Evolutionary conservation across 805 yeast species (phyloP), one percentile per base, ranked within the genome.

Genomic region (Kodamaea hsintzibuensis): DNA sequence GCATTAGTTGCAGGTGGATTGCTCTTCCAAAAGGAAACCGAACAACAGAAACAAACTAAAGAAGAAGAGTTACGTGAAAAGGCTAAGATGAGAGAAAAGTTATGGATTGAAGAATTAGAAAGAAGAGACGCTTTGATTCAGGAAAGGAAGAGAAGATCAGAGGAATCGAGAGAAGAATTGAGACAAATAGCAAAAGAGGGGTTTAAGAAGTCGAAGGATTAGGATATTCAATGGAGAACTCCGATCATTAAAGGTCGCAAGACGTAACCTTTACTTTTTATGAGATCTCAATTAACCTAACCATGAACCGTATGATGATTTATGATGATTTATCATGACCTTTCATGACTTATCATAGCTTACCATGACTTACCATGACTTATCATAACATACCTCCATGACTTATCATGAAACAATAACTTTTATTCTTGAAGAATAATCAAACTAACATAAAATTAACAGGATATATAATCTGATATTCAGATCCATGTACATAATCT

Each of bases 71-170:
- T 89, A 60, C 74, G 83, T 51, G 88, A 85, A 62, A 88, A 89
- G 81, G 96, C 98, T 42, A 87, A 87, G 69, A 72, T 83, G 66
- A 85, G 98, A 76, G 97, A 92, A 67, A 77, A 74, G 62, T 67
- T 92, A 60, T 92, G 98, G 98, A 87, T 91, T 57, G 90, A 88
- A 65, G 96, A 88, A 64, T 78, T 91, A 63, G 98, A 91, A 67
- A 82, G 96, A 73, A 82, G 96, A 69, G 97, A 91, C 67, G 80
- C 70, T 12, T 88, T 84, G 54, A 83, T 85, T 54, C 84, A 87
- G 66, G 82, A 78, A 56, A 78, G 96, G 62, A 84, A 82, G 69
- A 69, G 77, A 60, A 80, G 91, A 62, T 89, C 92, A 4, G 89
- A 86, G 54, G 61, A 78, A 49, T 86, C 86, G 1, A 80, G 82